These are phyloP conservation scores for Urostyla sp. DNA, from an alignment of 73 alveolate species.

Conservation along the genomic window DNA sequence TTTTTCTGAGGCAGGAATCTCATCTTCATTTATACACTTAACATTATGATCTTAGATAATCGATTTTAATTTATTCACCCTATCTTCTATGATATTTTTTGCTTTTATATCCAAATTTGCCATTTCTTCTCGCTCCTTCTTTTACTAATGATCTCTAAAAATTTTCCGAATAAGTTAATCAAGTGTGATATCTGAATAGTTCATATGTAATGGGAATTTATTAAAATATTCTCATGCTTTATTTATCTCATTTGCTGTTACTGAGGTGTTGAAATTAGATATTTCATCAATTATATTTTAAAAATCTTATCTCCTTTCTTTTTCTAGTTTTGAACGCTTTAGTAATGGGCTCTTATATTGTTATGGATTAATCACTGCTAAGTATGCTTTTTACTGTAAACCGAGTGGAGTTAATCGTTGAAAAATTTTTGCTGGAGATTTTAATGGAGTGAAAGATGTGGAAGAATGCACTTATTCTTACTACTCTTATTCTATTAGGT, in stretches of 20 bases:
- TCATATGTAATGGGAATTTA: slow-evolving; percentile 2
- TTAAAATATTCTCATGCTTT: neutral
- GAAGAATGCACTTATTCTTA: too few relatives aligned
- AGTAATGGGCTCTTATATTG: neutral
- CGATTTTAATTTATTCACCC: slow-evolving; percentile 2
- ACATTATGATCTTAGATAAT: slow-evolving; percentile 3
- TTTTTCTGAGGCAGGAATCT: neutral
- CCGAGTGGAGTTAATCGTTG: neutral
- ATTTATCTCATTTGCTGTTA: slow-evolving; percentile 20
- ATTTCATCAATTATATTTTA: slow-evolving; percentile 8
- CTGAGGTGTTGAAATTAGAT: neutral
- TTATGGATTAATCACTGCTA: slow-evolving; percentile 14
- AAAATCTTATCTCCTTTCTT: neutral
- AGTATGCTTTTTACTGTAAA: slow-evolving; percentile 4
- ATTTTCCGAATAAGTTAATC: slow-evolving; percentile 7
- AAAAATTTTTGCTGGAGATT: neutral
- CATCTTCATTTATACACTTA: neutral
- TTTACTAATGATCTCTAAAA: neutral
- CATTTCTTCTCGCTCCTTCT: slow-evolving; percentile 24
- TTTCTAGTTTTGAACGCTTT: neutral
- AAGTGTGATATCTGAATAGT: neutral
- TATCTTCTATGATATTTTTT: neutral
- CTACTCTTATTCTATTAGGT: too few relatives aligned
- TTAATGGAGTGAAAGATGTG: neutral
- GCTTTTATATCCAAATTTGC: slow-evolving; percentile 33